Percentiles rank a stretch among this genome's conserved stretches.
Evolutionary conservation across 768 basidiomycete species (phyloP).

Genomic region (Lactarius indigo): DNA sequence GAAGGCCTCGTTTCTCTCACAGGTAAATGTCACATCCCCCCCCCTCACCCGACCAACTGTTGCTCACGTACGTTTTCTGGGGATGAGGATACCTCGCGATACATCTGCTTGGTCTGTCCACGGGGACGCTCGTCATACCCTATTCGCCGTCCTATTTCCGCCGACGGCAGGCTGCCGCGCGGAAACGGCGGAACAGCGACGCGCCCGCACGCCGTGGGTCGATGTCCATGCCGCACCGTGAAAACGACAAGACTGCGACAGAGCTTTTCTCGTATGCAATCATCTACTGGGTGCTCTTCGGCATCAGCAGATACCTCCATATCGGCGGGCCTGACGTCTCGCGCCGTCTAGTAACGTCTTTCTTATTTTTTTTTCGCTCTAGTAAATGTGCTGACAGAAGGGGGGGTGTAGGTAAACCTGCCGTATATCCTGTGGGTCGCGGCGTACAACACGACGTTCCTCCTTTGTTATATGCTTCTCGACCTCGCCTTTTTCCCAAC

Average conservation of each 20-base stretch:
- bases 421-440: constrained; percentile 87
- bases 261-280: constrained; percentile 74
- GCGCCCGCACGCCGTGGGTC: constrained; percentile 22
- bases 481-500: constrained; percentile 67
- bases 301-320: constrained; percentile 33
- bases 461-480: constrained; percentile 74
- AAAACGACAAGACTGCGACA: constrained; percentile 69
- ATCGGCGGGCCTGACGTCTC: constrained; percentile 46
- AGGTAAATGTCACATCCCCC: constrained; percentile 39
- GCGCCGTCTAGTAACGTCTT: constrained; percentile 53
- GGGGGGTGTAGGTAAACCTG: constrained; percentile 66
- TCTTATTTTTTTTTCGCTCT: background rate
- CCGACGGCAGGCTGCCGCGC: constrained; percentile 39
- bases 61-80: constrained; percentile 2
- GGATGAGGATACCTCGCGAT: constrained; percentile 80
- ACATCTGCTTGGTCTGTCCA: constrained; percentile 79
- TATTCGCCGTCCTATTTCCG: constrained; percentile 72
- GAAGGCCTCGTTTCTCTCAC: constrained; percentile 83
- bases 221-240: constrained; percentile 38
- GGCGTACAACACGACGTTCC: constrained; percentile 84
- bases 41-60: too few species aligned
- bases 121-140: constrained; percentile 77
- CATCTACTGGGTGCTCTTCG: constrained; percentile 73
- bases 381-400: background rate
- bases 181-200: constrained; percentile 22